phyloP scores from a whole-genome alignment of 208 protist genomes.

The Hexamita inflata region DNA sequence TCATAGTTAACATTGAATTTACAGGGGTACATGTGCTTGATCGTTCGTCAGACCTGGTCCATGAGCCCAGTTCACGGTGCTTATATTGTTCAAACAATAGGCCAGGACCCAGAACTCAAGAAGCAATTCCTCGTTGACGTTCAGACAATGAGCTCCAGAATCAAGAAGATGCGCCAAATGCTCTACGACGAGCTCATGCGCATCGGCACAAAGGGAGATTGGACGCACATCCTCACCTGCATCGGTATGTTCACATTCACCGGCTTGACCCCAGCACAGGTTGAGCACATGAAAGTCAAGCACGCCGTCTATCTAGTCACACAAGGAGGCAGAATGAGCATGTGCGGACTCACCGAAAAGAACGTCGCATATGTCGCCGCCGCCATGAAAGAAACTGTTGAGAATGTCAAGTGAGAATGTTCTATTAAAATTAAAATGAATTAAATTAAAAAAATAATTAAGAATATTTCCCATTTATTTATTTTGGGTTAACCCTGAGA shows the following conservation, averaged over 20 bases:
- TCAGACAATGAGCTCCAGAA: slow-evolving; percentile 12
- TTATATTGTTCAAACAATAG: slow-evolving; percentile 15
- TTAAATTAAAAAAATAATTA: too few species aligned
- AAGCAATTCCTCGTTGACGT: slow-evolving; percentile 18
- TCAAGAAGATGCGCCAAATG: background rate
- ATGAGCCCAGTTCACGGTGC: slow-evolving; percentile 27
- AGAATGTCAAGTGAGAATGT: too few species aligned
- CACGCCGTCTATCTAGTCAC: slow-evolving; percentile 19
- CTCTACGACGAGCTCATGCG: slow-evolving; percentile 3
- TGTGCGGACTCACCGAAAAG: slow-evolving; percentile 23
- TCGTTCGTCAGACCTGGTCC: slow-evolving; percentile 17
- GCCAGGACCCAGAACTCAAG: background rate
- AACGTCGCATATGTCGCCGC: slow-evolving; percentile 32
- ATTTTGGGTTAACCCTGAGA: too few species aligned
- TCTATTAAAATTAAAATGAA: too few species aligned
- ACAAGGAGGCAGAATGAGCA: slow-evolving; percentile 27
- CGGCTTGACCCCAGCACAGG: slow-evolving; percentile 31
- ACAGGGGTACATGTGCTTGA: background rate
- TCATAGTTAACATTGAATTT: background rate
- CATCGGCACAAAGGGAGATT: background rate
- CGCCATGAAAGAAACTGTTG: slow-evolving; percentile 27
- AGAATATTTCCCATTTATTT: too few species aligned
- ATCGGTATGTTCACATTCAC: slow-evolving; percentile 44
- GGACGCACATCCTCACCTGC: slow-evolving; percentile 27
- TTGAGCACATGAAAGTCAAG: slow-evolving; percentile 3